Base-by-base conservation (phyloP, 2,329 filamentous ascomycete genomes). In the Fusarium albosuccineum region DNA sequence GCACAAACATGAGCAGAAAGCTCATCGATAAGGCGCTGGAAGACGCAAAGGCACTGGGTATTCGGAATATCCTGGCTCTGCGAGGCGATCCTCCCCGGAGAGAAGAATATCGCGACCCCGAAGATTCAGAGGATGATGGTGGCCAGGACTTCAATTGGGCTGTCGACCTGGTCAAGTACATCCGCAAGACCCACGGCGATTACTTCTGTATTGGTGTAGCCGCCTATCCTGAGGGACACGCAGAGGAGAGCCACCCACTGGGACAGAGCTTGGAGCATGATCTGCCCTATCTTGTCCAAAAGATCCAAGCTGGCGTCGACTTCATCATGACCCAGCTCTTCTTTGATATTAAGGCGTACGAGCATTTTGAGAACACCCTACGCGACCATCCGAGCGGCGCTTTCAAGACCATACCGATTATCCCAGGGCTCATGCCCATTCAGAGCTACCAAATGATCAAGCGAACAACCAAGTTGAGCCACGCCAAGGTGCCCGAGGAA, bases 291-390 rank as follows among this genome's bases (percentile, higher is more conserved):
- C 84, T 99, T 55, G 88, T 97, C 10, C 94, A 97, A 70, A 99
- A 99, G 85, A 91, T 91, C 1, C 85, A 91, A 71, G 96, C 96
- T 4, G 96, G 96, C 1, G 96, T 94, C 51, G 94, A 98, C 80
- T 99, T 99, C 76, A 92, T 99, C 79, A 97, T 99, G 93, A 98
- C 96, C 1, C 96, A 99, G 79, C 85, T 99, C 9, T 98, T 97
- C 80, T 99, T 97, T 78, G 94, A 98, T 75, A 86, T 94, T 26
- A 85, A 92, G 4, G 92, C 92, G 16, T 99, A 97, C 76, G 86
- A 90, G 57, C 83, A 83, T 34, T 98, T 97, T 74, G 95, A 98
- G 81, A 86, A 82, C 67, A 87, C 85, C 51, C 79, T 99, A 69
- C 85, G 94, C 62, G 87, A 90, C 54, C 93, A 99, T 74, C 88